These are phyloP conservation scores for Candida incommunis DNA, from an alignment of 805 yeast species.

Conservation along the genomic window DNA sequence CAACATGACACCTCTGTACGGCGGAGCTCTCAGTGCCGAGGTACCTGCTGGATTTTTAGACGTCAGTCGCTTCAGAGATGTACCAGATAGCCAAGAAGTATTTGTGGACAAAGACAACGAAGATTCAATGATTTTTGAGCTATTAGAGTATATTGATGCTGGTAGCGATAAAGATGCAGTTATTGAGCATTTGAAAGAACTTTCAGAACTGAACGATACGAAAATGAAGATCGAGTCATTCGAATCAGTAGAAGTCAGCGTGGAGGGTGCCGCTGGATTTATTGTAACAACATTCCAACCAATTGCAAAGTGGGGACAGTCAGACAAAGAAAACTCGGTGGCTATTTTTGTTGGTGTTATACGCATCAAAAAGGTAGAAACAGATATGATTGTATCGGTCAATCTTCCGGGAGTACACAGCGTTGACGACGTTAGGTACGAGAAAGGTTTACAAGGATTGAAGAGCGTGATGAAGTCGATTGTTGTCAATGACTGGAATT, in stretches of 20 bases:
- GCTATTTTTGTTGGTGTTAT: constrained; percentile 44
- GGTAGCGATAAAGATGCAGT: constrained; percentile 10
- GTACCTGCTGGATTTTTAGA: constrained; percentile 55
- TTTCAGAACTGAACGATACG: constrained; percentile 14
- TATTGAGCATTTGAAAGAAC: constrained; percentile 14
- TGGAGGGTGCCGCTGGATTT: constrained; percentile 9
- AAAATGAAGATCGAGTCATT: not conserved
- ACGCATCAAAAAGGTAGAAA: constrained; percentile 33
- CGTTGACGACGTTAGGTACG: constrained; percentile 10
- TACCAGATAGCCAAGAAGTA: constrained; percentile 93
- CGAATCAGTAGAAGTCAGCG: constrained; percentile 7
- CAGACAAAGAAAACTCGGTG: constrained; percentile 19
- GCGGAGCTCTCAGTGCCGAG: constrained; percentile 60
- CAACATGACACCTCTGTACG: constrained; percentile 39
- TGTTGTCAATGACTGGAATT: constrained; percentile 5
- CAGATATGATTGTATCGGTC: constrained; percentile 49
- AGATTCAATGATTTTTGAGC: constrained; percentile 25
- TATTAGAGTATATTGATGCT: constrained; percentile 26
- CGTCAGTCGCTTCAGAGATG: constrained; percentile 63
- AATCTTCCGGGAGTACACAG: constrained; percentile 35
- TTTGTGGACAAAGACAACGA: constrained; percentile 34
- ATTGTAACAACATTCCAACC: constrained; percentile 27
- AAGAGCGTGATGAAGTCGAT: not conserved
- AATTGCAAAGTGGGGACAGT: constrained; percentile 40
- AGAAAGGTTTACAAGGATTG: not conserved